Base-by-base conservation (phyloP, 345 rosid species). In the Conringia planisiliqua region DNA sequence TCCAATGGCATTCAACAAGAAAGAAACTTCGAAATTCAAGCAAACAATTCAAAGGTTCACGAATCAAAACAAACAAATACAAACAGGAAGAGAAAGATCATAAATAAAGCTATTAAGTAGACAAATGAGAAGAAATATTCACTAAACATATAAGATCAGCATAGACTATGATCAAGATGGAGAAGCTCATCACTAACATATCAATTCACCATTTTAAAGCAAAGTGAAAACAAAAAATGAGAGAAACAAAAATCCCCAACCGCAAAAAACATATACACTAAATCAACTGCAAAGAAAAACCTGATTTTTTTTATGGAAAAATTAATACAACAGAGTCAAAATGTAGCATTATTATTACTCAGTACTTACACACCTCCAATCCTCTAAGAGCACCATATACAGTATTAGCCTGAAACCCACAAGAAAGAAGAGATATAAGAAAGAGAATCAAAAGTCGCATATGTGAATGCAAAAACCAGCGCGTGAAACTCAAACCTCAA, bases 361-460 rank as follows among this genome's bases (percentile, higher is more conserved):
- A 32, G 18, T 51, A 60, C 55, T 66, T 32, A 71, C 82, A 52
- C 74, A 95, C 99, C 99, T 95, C 98, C 75, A 93, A 82, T 38
- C 96, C 98, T 56, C 97, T 83, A 75, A 93, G 79, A 6, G 98
- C 98, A 66, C 98, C 98, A 84, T 82, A 89, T 2, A 90, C 82
- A 39, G 97, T 90, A 74, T 86, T 90, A 58, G 96, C 97, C 98
- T 90, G 87, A 83, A 79, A 72, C 76, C 65, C 50, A 47, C 73
- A 61, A 78, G 20, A 18, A 7, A 47, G 2, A n/a, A 24, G 32
- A 78, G 26, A 3, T 7, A 32, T 7, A 24, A 35, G 48, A 68
- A 22, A 51, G 27, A 55, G 6, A 55, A 5, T 57, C 11, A 39
- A 29, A 56, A 11, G 10, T 18, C 22, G 0, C 33, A 68, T 16